Evolutionary conservation across 2,329 filamentous ascomycete genomes (phyloP).

Genomic region (Chaetomium strumarium): DNA sequence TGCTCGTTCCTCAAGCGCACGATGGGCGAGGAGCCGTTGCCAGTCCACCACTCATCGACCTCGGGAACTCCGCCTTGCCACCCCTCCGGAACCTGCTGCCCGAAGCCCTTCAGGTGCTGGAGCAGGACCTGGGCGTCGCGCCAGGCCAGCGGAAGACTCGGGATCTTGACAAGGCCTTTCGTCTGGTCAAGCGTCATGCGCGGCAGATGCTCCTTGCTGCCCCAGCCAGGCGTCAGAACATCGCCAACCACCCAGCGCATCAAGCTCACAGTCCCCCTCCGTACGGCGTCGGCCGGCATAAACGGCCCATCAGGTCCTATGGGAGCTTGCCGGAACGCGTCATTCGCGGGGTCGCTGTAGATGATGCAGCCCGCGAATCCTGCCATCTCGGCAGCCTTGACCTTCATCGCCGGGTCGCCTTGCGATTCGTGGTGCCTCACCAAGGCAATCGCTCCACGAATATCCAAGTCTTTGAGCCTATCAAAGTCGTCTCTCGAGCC

Average conservation of each 20-base stretch:
- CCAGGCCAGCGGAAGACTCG: constrained; percentile 86
- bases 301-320: constrained; percentile 71
- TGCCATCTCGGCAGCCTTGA: constrained; percentile 82
- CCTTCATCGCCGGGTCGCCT: constrained; percentile 68
- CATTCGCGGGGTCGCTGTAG: constrained; percentile 83
- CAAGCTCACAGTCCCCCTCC: constrained; percentile 73
- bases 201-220: constrained; percentile 58
- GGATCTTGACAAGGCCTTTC: constrained; percentile 71
- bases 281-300: constrained; percentile 76
- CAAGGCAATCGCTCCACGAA: constrained; percentile 75
- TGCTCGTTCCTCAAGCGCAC: constrained; percentile 82
- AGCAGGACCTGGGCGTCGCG: constrained; percentile 78
- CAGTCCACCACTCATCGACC: constrained; percentile 77
- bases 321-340: constrained; percentile 69
- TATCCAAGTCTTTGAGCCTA: constrained; percentile 62
- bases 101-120: constrained; percentile 67
- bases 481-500: constrained; percentile 81
- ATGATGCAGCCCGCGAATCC: constrained; percentile 85
- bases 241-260: constrained; percentile 83
- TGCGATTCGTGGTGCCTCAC: constrained; percentile 75
- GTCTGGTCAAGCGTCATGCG: constrained; percentile 66
- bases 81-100: constrained; percentile 58
- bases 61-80: constrained; percentile 77
- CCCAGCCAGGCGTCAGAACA: constrained; percentile 83
- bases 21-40: constrained; percentile 65